Conservation (phyloP, 2,329 filamentous ascomycete species). For the Rutstroemia sp. region DNA sequence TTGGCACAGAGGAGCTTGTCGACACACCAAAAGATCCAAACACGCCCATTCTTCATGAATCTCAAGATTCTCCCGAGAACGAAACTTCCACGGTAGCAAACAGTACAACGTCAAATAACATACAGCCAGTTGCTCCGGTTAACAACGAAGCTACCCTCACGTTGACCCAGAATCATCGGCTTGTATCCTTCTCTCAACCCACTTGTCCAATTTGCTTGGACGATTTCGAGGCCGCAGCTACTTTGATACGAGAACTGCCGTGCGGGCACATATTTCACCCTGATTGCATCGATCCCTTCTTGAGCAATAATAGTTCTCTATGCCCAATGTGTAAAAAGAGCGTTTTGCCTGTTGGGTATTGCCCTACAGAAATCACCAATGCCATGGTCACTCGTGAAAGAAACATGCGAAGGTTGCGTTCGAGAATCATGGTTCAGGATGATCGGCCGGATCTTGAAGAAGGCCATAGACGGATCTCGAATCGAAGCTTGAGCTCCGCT, state of each 20-base stretch:
- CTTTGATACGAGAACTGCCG: slow-evolving; percentile 74
- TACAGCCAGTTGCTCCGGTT: background rate
- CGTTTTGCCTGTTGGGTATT: slow-evolving; percentile 63
- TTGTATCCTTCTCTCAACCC: slow-evolving; percentile 59
- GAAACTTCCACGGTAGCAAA: background rate
- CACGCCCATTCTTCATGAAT: background rate
- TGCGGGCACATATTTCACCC: slow-evolving; percentile 93
- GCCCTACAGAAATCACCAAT: slow-evolving; percentile 66
- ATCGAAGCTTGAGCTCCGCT: slow-evolving; percentile 9
- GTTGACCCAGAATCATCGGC: slow-evolving; percentile 12
- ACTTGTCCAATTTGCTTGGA: slow-evolving; percentile 88
- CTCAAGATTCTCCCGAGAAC: background rate
- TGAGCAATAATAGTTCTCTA: slow-evolving; percentile 70
- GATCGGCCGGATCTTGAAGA: slow-evolving; percentile 9
- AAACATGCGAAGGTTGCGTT: slow-evolving; percentile 45
- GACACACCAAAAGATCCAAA: slow-evolving; percentile 30
- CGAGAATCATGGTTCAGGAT: slow-evolving; percentile 17
- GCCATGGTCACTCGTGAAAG: slow-evolving; percentile 79
- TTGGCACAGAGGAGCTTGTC: slow-evolving; percentile 34
- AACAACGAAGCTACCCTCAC: background rate
- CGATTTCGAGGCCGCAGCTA: slow-evolving; percentile 61
- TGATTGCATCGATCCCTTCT: slow-evolving; percentile 81
- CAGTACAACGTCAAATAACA: background rate
- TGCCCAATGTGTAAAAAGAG: slow-evolving; percentile 88
- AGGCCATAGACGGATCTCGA: slow-evolving; percentile 8